A percentile compares a stretch with the other conserved stretches of the same genome.
These are phyloP conservation scores for Passiflora organensis DNA, from an alignment of 345 rosid genomes.

Conservation along the genomic window DNA sequence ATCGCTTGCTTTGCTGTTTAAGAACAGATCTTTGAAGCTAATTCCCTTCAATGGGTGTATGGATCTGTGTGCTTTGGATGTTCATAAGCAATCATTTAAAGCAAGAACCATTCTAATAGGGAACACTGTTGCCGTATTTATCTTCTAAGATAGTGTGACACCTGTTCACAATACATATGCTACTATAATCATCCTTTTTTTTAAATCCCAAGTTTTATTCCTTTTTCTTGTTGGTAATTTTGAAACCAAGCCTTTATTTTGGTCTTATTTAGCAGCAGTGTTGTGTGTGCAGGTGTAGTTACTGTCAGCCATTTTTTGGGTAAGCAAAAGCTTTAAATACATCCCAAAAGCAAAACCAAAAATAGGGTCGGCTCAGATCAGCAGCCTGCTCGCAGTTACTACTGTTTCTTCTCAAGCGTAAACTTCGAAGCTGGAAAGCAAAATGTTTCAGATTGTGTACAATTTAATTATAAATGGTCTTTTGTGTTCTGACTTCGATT, in stretches of 20 bases:
- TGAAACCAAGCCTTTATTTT: constrained; percentile 33
- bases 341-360: not conserved
- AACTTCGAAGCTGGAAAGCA: constrained; percentile 22
- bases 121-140: constrained; percentile 4
- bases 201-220: not conserved
- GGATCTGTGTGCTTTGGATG: constrained; percentile 36
- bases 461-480: not conserved
- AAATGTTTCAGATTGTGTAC: not conserved
- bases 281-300: constrained; percentile 9
- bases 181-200: not conserved
- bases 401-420: constrained; percentile 20
- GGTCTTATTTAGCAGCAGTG: constrained; percentile 13
- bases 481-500: constrained; percentile 9
- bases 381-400: constrained; percentile 19
- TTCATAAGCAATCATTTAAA: constrained; percentile 23
- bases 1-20: too few species aligned
- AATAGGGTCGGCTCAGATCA: constrained; percentile 19
- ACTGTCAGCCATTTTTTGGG: constrained; percentile 38
- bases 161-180: constrained; percentile 35
- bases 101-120: not conserved
- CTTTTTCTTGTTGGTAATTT: constrained; percentile 31
- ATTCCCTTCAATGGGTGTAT: constrained; percentile 16
- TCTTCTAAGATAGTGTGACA: constrained; percentile 41
- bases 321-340: constrained; percentile 29
- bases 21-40: constrained; percentile 10